Base-by-base conservation (phyloP, 2,329 filamentous ascomycete genomes). In the Colletotrichum euphorbiae region DNA sequence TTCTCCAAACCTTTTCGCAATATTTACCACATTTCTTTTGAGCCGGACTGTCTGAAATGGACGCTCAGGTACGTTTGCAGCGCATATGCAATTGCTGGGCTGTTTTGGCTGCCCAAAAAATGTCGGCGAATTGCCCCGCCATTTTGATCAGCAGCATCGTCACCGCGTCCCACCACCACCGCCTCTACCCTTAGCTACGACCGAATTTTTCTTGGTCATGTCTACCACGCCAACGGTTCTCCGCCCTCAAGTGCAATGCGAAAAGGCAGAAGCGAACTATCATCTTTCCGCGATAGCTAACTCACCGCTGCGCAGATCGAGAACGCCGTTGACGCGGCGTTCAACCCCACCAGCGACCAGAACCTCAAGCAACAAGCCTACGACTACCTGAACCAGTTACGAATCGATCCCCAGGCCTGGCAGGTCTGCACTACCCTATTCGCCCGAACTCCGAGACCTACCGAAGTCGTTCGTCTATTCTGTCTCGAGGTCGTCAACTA, bases 291-390 rank as follows among this genome's bases (percentile, higher is more conserved):
- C 46, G 11, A 13, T 24, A 55, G 66, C 59, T 68, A 45, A 68
- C 15, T 4, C 17, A 7, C 19, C 28, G n/a, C 57, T 24, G 46
- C 54, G 15, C 76, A 98, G 93, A 90, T 98, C 80, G 92, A 96
- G 83, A 95, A 93, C 83, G 96, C 96, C 80, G 96, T 98, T 83
- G 90, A 96, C 80, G 97, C 98, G 82, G 93, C 93, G 80, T 96
- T 90, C 84, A 91, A 95, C 80, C 93, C 93, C 68, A 82, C 87
- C 75, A 91, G 93, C 74, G 89, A 94, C 80, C 89, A 88, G 75
- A 81, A 84, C 72, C 85, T 97, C 76, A 94, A 95, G 81, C 81
- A 83, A 69, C 94, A 97, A 83, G 94, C 95, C 72, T 92, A 93
- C 78, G 89, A 93, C 62, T 97, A 92, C 79, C 85, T 92, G 58